Percentiles rank a stretch among this genome's conserved stretches.
These are phyloP conservation scores for Xenosphaeropsis pyriputrescens DNA, from an alignment of 2,329 filamentous ascomycete genomes.

Conservation along the genomic window DNA sequence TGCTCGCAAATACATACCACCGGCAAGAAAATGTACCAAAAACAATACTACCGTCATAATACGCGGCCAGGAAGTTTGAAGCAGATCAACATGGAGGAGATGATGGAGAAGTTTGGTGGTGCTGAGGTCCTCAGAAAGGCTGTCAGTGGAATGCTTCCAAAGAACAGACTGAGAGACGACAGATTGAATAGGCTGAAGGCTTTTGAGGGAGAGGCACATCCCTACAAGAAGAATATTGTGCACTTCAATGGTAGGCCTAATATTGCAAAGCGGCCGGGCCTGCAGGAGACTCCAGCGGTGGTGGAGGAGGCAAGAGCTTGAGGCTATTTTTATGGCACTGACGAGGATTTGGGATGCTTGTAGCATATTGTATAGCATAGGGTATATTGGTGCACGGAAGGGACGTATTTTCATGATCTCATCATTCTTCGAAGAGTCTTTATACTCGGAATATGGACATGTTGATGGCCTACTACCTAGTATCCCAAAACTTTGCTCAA, in stretches of 20 bases:
- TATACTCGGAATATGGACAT: too few relatives aligned
- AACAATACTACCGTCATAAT: slow-evolving; percentile 90
- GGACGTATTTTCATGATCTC: background rate
- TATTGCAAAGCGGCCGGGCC: slow-evolving; percentile 10
- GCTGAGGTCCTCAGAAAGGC: slow-evolving; percentile 83
- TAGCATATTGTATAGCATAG: too few relatives aligned
- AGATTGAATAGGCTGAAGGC: slow-evolving; percentile 81
- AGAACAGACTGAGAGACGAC: slow-evolving; percentile 85
- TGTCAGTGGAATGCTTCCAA: slow-evolving; percentile 93
- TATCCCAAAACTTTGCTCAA: too few relatives aligned
- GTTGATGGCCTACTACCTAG: too few relatives aligned
- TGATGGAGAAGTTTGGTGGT: slow-evolving; percentile 90
- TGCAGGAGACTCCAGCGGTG: background rate
- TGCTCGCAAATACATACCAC: slow-evolving; percentile 80
- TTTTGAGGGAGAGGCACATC: slow-evolving; percentile 85
- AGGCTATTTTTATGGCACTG: too few relatives aligned
- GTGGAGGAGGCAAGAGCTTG: background rate
- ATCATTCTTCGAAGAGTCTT: too few relatives aligned
- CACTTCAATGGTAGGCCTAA: slow-evolving; percentile 44
- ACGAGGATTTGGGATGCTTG: too few relatives aligned
- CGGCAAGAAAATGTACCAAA: slow-evolving; percentile 84
- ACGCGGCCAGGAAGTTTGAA: slow-evolving; percentile 79
- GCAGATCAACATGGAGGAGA: slow-evolving; percentile 82
- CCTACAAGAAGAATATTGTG: slow-evolving; percentile 79
- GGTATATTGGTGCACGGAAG: background rate